Base-by-base conservation (phyloP, 2,329 filamentous ascomycete genomes). In the Hymenoscyphus infarciens region DNA sequence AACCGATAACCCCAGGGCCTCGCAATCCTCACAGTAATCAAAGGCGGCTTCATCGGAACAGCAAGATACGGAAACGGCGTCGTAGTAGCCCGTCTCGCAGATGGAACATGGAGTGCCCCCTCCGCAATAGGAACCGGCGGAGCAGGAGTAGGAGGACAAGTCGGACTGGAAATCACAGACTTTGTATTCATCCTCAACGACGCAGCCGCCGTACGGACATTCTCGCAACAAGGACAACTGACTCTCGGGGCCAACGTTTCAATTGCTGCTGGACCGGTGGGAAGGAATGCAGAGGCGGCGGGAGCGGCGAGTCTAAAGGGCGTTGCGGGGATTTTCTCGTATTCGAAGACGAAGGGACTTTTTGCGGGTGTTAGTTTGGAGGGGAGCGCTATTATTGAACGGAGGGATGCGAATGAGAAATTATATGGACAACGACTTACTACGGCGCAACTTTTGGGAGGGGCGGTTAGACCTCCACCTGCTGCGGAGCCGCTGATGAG, bases 111-210 rank as follows among this genome's bases (percentile, higher is more conserved):
- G 91, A 92, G 88, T 67, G 91, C 91, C 2, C 91, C 91, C 13
- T 89, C 87, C 62, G 91, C 91, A 59, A 92, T 95, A 72, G 87
- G 88, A 59, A 92, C 90, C 1, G 87, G 89, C 31, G 91, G 91
- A 69, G 91, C 88, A 61, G 91, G 91, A 27, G 90, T 96, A 68
- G 91, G 91, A 69, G 91, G 91, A 49, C 91, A 95, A 78, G 91
- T 96, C 72, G 91, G 91, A 39, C 91, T 94, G 76, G 91, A 96
- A 77, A 77, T 96, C 65, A 95, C 91, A 63, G 91, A 95, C 75
- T 99, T 99, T 74, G 95, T 99, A 75, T 98, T 99, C 78, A 97
- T 99, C 68, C 87, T 99, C 68, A 99, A 99, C 78, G 94, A 99
- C 74, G 81, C 87, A 52, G 86, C 82, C 63, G 94, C 95, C 54